phyloP scores from a whole-genome alignment of 2,329 filamentous ascomycete species.

The Cryphonectria carpinicola region DNA sequence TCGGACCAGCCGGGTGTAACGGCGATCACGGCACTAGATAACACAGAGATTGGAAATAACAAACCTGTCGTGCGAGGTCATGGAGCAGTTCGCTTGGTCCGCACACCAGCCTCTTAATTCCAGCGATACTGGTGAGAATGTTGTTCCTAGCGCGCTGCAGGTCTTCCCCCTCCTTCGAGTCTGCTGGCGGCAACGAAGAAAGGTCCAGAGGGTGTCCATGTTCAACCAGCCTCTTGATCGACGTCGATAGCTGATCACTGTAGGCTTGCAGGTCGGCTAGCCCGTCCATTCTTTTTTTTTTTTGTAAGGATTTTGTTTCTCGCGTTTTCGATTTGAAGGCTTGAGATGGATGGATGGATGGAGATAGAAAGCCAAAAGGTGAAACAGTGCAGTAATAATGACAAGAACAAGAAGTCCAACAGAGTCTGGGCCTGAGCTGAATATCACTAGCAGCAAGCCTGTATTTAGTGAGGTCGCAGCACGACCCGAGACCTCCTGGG shows the following conservation, averaged over 20 bases:
- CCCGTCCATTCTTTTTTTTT: neutral
- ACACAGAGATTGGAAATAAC: neutral
- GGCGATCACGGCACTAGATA: neutral
- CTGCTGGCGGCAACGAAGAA: neutral
- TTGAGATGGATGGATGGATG: neutral
- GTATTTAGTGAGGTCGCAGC: neutral
- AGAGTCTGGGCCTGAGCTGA: neutral
- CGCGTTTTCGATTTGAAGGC: neutral
- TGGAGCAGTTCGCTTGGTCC: neutral
- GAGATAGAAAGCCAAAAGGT: neutral
- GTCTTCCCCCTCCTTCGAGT: neutral
- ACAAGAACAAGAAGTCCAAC: neutral
- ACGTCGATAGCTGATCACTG: slow-evolving; percentile 1
- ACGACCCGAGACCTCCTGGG: neutral
- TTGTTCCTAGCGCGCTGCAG: neutral
- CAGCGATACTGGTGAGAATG: slow-evolving; percentile 3
- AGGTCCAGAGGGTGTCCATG: neutral
- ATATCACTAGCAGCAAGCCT: neutral
- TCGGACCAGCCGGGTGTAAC: neutral
- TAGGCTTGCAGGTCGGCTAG: neutral
- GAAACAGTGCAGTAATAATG: neutral
- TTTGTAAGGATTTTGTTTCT: too few relatives aligned
- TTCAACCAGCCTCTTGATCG: neutral
- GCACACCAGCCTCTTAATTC: slow-evolving; percentile 4
- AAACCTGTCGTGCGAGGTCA: slow-evolving; percentile 11